Evolutionary conservation across 495 filamentous ascomycete genomes (phyloP), one percentile per base, ranked within the genome.

Genomic region (Barbatosphaeria neglecta): DNA sequence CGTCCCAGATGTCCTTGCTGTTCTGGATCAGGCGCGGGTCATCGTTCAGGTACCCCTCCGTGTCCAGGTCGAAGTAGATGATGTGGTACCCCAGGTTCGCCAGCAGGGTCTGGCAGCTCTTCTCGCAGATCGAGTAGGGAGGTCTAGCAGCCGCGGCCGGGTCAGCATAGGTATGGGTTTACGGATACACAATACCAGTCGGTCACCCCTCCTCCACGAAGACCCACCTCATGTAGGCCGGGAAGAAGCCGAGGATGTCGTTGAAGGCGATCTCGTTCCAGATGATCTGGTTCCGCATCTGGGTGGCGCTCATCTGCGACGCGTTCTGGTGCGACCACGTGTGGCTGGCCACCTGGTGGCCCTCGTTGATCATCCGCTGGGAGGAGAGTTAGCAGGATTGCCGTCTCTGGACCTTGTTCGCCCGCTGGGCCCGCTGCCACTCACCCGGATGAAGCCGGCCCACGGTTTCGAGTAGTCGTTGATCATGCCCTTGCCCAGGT

Each of bases 261-360:
- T 82, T 80, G 17, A 92, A 53, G 0, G 86, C 87, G 46, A 83
- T 85, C 61, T 92, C 87, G 48, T 86, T 84, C 72, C 81, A 86
- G 41, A 76, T 57, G 59, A 94, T 81, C 53, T 92, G 82, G 16
- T 81, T 72, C 4, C 68, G 67, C 49, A 83, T 78, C 47, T 82
- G 69, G 58, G 23, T 55, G 56, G 43, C 75, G 49, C 43, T 75
- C 67, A 59, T 79, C 58, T 56, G 75, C 72, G 62, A 74, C 72
- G 52, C 87, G 64, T 70, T 87, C 74, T 65, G 81, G 53, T 94
- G 87, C 33, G 82, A 85, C 86, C 86, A 94, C 1, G 84, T 92
- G 53, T 94, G 87, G 53, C 80, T 84, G 23, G 82, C 87, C 45
- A 94, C 69, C 58, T 92, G 87, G 57, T 94, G 87, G n/a, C 86